Conservation (phyloP, 2,329 filamentous ascomycete species). For the Sclerotinia subarctica region DNA sequence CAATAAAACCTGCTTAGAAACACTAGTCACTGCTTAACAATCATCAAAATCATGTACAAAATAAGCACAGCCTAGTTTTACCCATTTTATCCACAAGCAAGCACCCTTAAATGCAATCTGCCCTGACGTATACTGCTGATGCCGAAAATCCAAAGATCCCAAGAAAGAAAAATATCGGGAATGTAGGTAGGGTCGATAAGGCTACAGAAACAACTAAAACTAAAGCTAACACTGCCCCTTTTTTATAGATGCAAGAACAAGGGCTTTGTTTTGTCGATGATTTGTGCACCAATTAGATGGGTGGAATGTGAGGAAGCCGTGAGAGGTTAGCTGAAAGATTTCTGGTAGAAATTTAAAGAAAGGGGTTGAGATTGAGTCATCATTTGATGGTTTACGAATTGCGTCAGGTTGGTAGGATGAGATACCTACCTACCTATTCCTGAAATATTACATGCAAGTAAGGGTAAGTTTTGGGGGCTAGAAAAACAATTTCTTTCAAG, state of each 20-base stretch:
- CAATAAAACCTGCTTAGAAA: not conserved
- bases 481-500: not conserved
- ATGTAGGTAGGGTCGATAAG: not conserved
- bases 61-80: not conserved
- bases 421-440: not conserved
- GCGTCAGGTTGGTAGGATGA: too few species aligned
- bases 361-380: conserved; percentile 10
- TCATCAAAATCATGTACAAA: not conserved
- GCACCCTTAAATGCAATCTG: not conserved
- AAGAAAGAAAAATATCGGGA: not conserved
- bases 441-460: too few species aligned
- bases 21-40: not conserved
- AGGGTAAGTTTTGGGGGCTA: not conserved
- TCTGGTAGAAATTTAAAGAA: not conserved
- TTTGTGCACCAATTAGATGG: not conserved
- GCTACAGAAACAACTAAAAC: not conserved
- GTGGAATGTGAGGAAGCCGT: not conserved
- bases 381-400: conserved; percentile 7
- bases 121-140: not conserved
- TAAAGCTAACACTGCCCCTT: conserved; percentile 1
- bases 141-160: not conserved
- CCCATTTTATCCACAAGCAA: too few species aligned
- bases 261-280: not conserved
- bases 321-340: not conserved
- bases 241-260: not conserved